Evolutionary conservation across 805 yeast species (phyloP), one percentile per base, ranked within the genome.

Genomic region (Wickerhamomyces bovis): DNA sequence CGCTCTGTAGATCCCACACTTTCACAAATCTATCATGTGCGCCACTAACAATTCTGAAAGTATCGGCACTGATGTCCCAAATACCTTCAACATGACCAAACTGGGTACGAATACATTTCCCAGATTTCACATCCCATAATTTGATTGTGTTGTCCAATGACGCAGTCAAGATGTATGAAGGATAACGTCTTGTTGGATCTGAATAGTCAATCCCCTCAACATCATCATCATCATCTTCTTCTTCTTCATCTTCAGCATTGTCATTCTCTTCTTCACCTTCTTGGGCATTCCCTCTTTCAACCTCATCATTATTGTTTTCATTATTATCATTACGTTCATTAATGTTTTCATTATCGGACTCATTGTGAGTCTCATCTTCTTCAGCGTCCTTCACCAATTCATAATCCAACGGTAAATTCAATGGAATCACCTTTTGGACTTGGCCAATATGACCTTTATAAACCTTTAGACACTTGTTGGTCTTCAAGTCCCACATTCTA

Each of bases 81-180:
- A 94, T 96, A 20, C 99, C 99, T 66, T 94, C 98, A 45, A 92
- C 89, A 62, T 94, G 99, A 3, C 99, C 99, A 69, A 92, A 94
- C 65, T 94, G 92, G 0, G 99, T 94, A 48, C 97, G 75, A 11
- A 89, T 78, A 61, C 98, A 92, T 63, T 81, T 79, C 4, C 97
- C 97, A 1, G 94, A 80, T 51, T 72, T 73, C 26, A 89, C 84
- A 55, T 89, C 95, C 97, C 97, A 90, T 42, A 92, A 65, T 63
- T 90, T 89, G 64, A 90, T 89, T 7, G 97, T 90, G 65, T 89
- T 89, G 65, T 90, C 98, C 49, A 92, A 70, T 1, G 97, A 88
- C 15, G 95, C 89, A 0, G 97, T 84, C 22, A 90, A 67, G 46
- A 90, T 64, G 66, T 92, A 95, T 0, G 95, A 83, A 13, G 97